Evolutionary conservation across 495 filamentous ascomycete species (phyloP).

Genomic region (Collariella sp.): DNA sequence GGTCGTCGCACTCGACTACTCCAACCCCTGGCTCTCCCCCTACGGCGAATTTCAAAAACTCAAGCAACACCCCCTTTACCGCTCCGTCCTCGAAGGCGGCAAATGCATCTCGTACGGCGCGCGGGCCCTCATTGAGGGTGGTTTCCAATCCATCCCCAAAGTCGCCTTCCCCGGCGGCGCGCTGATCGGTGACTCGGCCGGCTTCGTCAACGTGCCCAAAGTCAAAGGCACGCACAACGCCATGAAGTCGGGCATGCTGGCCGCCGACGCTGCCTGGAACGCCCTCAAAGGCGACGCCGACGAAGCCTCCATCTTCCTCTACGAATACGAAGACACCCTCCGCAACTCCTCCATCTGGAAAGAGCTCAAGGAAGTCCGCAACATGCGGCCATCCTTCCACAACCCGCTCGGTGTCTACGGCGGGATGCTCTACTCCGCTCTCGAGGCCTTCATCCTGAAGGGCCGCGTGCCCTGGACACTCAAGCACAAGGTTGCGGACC

Average conservation of each 20-base stretch:
- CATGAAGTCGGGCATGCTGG: constrained; percentile 96
- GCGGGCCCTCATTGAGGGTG: constrained; percentile 86
- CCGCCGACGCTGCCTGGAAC: constrained; percentile 76
- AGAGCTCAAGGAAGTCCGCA: constrained; percentile 89
- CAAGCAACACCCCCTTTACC: constrained; percentile 92
- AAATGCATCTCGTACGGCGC: constrained; percentile 98
- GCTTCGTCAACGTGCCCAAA: constrained; percentile 96
- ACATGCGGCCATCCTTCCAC: constrained; percentile 95
- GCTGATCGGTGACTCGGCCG: constrained; percentile 90
- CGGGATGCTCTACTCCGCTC: constrained; percentile 83
- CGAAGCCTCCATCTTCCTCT: constrained; percentile 75
- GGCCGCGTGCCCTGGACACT: constrained; percentile 89
- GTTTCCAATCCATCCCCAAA: constrained; percentile 95
- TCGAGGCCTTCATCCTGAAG: constrained; percentile 82
- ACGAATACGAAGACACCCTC: constrained; percentile 88
- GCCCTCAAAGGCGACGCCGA: constrained; percentile 52
- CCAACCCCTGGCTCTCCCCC: constrained; percentile 92
- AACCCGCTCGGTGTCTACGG: constrained; percentile 74
- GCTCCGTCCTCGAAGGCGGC: constrained; percentile 73
- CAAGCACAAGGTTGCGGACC: constrained; percentile 66
- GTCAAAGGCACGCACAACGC: constrained; percentile 98
- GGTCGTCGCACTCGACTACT: constrained; percentile 91
- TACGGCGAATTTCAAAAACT: constrained; percentile 98
- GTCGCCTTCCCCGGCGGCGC: constrained; percentile 94
- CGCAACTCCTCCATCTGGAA: constrained; percentile 83